Evolutionary conservation across 345 rosid genomes (phyloP), one percentile per base, ranked within the genome.

Genomic region (Mangifera indica): DNA sequence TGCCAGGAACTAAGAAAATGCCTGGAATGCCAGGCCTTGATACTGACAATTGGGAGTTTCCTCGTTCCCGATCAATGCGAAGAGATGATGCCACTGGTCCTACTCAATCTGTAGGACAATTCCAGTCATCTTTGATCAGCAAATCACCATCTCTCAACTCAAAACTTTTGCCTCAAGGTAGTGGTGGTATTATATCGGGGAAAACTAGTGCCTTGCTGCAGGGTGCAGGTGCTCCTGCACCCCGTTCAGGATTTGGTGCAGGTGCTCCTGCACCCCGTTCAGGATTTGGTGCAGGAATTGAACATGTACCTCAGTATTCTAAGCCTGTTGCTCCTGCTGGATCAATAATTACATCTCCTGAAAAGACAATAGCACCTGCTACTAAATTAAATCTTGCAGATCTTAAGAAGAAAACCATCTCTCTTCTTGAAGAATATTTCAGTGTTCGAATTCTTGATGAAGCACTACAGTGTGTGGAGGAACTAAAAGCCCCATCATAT

Each of bases 341-440:
- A 44, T 64, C 87, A 7, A 76, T 79, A 20, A 78, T 71, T 6
- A 40, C 26, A 3, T 69, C 71, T 54, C 55, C 75, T 7, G 81
- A 82, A 67, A 84, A 63, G 71, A 72, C 79, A 0, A 25, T 37
- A 7, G 76, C 78, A 56, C 58, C 82, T 11, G 66, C 76, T 57
- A 29, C 79, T 59, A 81, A 48, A 65, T 48, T 74, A 71, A 73
- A 45, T 70, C 17, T 70, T 59, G 82, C 64, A 3, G 83, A 81
- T 40, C 86, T 92, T 4, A 75, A 9, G 58, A 85, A 78, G 63
- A 88, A 85, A 74, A 85, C 94, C 2, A 71, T 71, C 37, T 85
- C 90, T 3, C 86, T 90, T 52, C 80, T 92, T 20, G 86, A 86
- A 66, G 98, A 92, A 63, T 90, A 86, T 79, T 92, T 92, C 78